Percentiles rank a stretch among this genome's conserved stretches.
These are phyloP conservation scores for Pythium aphanidermatum DNA, from an alignment of 352 stramenopile genomes.

Conservation along the genomic window DNA sequence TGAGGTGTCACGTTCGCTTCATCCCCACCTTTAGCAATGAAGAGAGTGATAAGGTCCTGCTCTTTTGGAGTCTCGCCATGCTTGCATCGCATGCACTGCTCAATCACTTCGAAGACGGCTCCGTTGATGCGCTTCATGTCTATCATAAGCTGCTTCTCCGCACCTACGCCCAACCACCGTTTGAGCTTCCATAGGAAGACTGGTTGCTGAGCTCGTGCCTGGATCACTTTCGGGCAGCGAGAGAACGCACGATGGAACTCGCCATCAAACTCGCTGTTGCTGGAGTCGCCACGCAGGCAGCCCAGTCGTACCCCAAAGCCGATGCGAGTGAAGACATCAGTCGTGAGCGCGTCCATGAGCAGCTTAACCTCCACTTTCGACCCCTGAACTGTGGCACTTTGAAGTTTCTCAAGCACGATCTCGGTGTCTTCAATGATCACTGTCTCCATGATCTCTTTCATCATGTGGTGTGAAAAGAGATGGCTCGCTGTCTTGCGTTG, in stretches of 20 bases:
- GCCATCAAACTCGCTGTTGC: slow-evolving; percentile 11
- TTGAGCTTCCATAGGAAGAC: slow-evolving; percentile 22
- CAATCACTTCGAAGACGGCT: slow-evolving; percentile 23
- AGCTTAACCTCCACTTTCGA: slow-evolving; percentile 38
- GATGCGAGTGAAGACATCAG: slow-evolving; percentile 69
- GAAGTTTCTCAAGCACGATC: slow-evolving; percentile 29
- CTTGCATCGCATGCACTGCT: slow-evolving; percentile 12
- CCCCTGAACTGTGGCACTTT: background rate
- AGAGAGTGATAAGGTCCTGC: slow-evolving; percentile 41
- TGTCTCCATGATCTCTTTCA: slow-evolving; percentile 46
- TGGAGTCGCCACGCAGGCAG: slow-evolving; percentile 29
- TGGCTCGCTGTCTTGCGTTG: slow-evolving; percentile 86
- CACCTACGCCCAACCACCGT: slow-evolving; percentile 18
- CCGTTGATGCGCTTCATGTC: slow-evolving; percentile 23
- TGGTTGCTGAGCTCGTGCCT: slow-evolving; percentile 19
- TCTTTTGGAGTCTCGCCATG: background rate
- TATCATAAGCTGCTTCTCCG: slow-evolving; percentile 17
- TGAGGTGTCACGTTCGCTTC: slow-evolving; percentile 11
- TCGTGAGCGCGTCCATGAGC: slow-evolving; percentile 50
- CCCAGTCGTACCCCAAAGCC: slow-evolving; percentile 61
- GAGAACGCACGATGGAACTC: slow-evolving; percentile 25
- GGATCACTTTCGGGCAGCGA: slow-evolving; percentile 17
- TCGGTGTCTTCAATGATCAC: slow-evolving; percentile 37
- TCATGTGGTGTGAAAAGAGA: slow-evolving; percentile 73
- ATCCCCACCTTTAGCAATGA: slow-evolving; percentile 22